Conservation (phyloP, 257 asterid species). For the Leptodermis oblonga region DNA sequence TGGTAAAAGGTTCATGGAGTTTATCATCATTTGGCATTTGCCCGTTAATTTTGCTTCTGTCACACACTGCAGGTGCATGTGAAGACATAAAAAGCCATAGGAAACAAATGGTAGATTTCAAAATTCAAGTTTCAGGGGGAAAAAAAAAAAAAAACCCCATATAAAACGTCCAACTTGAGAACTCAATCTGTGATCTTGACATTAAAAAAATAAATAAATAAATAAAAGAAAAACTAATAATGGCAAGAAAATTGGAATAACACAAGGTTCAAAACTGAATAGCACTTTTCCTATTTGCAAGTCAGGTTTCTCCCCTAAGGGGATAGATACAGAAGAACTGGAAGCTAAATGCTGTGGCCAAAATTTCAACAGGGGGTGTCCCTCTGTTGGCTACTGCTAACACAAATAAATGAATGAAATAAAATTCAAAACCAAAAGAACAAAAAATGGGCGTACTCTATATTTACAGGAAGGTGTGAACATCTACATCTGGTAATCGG, state of each 20-base stretch:
- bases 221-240: too few species aligned
- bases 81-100: neutral
- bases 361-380: conserved; percentile 40
- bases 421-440: neutral
- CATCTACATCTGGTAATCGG: conserved; percentile 60
- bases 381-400: conserved; percentile 35
- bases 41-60: neutral
- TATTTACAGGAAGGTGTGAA: conserved; percentile 27
- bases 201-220: too few species aligned
- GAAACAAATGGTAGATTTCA: neutral
- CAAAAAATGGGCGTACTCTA: conserved; percentile 13
- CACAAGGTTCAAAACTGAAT: neutral
- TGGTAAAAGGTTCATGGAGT: too few species aligned
- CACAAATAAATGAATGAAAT: conserved; percentile 56
- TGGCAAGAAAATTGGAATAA: neutral
- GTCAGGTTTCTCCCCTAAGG: neutral
- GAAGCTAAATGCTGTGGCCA: conserved; percentile 26
- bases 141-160: too few species aligned
- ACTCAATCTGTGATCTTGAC: neutral
- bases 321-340: conserved; percentile 4
- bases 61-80: neutral
- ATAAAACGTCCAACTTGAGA: too few species aligned
- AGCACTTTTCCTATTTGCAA: neutral
- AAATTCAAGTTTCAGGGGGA: neutral
- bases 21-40: too few species aligned